Evolutionary conservation across 352 stramenopile species (phyloP).

Genomic region (Saprolegnia parasitica): DNA sequence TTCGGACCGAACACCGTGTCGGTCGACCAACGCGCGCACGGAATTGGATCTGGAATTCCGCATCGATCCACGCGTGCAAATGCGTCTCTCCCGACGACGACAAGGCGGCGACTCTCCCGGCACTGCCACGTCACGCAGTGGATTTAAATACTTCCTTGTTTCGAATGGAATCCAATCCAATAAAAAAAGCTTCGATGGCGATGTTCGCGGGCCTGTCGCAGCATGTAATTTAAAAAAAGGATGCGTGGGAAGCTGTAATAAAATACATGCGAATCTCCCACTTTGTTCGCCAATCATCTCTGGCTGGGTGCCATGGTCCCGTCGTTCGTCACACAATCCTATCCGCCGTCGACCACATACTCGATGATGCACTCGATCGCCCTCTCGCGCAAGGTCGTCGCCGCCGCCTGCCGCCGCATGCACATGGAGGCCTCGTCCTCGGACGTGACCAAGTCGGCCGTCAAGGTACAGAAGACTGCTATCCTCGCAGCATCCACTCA

Average conservation of each 20-base stretch:
- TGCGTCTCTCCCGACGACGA: too few relatives aligned
- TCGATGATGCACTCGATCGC: neutral
- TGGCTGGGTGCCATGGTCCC: neutral
- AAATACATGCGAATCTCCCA: neutral
- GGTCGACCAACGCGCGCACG: too few relatives aligned
- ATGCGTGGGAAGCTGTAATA: neutral
- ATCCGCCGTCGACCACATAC: neutral
- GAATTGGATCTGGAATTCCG: too few relatives aligned
- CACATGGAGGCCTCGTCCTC: constrained; percentile 4
- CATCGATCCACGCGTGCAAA: too few relatives aligned
- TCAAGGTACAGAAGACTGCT: neutral
- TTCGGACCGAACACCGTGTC: too few relatives aligned
- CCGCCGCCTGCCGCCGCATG: neutral
- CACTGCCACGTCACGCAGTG: too few relatives aligned
- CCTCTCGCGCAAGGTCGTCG: neutral
- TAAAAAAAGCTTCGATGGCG: neutral
- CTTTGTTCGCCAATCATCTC: constrained; percentile 3
- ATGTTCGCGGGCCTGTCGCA: neutral
- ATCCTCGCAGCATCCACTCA: neutral
- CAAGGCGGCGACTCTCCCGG: too few relatives aligned
- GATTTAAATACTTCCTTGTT: too few relatives aligned
- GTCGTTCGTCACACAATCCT: neutral
- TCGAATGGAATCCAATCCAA: too few relatives aligned
- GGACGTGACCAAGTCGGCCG: constrained; percentile 2
- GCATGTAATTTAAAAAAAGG: neutral